Conservation (phyloP, 306 rosid genomes). For the Comarum palustre region DNA sequence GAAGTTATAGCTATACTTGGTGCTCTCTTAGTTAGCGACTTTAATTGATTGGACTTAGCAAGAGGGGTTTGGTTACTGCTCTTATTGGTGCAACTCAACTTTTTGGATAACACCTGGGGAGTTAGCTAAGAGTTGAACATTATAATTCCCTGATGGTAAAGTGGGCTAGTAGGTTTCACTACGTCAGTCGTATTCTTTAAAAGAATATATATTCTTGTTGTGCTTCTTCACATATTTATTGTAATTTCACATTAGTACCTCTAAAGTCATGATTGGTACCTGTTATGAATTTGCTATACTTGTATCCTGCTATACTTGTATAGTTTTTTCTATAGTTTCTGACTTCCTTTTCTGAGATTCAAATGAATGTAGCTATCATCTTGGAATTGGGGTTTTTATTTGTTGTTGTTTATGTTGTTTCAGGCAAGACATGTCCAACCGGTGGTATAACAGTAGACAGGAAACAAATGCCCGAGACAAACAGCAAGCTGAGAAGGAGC, state of each 20-base stretch:
- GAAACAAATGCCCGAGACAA: slow-evolving; percentile 45
- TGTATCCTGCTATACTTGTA: too few species aligned
- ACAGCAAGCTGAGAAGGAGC: slow-evolving; percentile 41
- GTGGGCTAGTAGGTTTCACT: too few species aligned
- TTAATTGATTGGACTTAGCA: neutral
- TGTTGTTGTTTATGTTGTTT: slow-evolving; percentile 4
- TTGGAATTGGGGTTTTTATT: neutral
- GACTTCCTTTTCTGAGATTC: slow-evolving; percentile 2
- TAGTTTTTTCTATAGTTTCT: neutral
- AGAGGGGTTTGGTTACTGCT: neutral
- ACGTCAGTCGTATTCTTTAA: too few species aligned
- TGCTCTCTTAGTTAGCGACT: neutral
- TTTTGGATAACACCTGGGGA: neutral
- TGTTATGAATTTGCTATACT: neutral
- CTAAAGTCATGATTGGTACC: neutral
- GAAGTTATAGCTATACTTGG: neutral
- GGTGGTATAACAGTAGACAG: slow-evolving; percentile 48
- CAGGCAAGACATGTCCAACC: slow-evolving; percentile 45
- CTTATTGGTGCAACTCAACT: neutral
- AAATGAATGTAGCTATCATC: neutral
- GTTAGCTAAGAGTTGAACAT: neutral
- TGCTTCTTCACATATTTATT: neutral
- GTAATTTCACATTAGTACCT: neutral
- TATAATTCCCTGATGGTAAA: too few species aligned
- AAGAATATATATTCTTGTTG: neutral